phyloP scores from a whole-genome alignment of 306 rosid genomes.

The Gleditsia sinensis region DNA sequence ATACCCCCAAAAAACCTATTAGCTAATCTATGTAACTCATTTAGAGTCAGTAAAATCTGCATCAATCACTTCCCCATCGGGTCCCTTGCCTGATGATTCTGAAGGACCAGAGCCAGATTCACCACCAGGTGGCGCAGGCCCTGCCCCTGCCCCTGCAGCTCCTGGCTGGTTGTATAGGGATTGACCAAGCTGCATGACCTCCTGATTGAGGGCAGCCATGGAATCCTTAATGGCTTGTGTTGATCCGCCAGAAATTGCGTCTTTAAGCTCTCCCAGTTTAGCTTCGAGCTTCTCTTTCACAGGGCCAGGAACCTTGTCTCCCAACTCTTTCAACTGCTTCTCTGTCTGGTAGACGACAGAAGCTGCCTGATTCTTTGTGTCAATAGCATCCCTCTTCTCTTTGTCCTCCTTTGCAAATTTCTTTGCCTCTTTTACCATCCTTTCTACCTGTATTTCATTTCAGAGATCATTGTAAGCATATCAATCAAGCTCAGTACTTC shows the following conservation, averaged over 20 bases:
- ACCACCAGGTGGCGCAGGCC: constrained; percentile 53
- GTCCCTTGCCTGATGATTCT: constrained; percentile 64
- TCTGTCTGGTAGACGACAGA: constrained; percentile 91
- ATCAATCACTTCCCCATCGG: constrained; percentile 82
- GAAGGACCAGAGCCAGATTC: constrained; percentile 77
- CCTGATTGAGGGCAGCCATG: constrained; percentile 92
- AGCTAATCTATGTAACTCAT: constrained; percentile 37
- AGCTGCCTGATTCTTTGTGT: constrained; percentile 92
- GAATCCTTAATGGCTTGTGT: constrained; percentile 82
- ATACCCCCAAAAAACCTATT: too few relatives aligned
- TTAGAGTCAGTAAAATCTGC: constrained; percentile 83
- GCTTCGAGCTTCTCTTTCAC: constrained; percentile 94
- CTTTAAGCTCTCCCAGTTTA: constrained; percentile 80
- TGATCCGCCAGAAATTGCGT: constrained; percentile 73
- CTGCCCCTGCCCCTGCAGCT: constrained; percentile 49
- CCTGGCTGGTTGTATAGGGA: constrained; percentile 89
- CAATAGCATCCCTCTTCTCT: constrained; percentile 90
- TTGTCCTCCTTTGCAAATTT: constrained; percentile 83
- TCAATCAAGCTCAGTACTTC: background rate
- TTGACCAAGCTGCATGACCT: constrained; percentile 93
- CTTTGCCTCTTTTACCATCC: constrained; percentile 84
- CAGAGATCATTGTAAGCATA: background rate
- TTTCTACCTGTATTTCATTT: constrained; percentile 59
- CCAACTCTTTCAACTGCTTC: constrained; percentile 90
- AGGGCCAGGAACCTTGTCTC: constrained; percentile 84